Percentiles rank a stretch among this genome's conserved stretches.
Evolutionary conservation across 2,329 filamentous ascomycete genomes (phyloP).

Genomic region (Botryotinia convoluta): DNA sequence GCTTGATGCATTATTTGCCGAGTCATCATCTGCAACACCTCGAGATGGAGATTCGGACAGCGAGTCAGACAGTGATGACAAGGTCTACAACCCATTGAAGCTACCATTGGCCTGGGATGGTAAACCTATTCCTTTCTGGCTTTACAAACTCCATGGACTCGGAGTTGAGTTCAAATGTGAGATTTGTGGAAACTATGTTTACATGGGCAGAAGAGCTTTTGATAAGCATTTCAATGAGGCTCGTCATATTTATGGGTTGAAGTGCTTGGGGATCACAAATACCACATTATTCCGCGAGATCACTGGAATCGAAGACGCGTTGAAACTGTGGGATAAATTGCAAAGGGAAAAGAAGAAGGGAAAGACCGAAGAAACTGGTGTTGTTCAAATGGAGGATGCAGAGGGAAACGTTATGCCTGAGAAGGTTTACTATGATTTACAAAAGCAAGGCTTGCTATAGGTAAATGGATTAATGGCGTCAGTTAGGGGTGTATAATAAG

Average conservation of each 20-base stretch:
- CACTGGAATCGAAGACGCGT: constrained; percentile 83
- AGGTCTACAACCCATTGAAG: constrained; percentile 95
- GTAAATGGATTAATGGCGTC: constrained; percentile 3
- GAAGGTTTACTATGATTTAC: constrained; percentile 94
- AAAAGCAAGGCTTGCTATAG: constrained; percentile 82
- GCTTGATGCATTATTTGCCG: constrained; percentile 77
- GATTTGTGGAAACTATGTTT: constrained; percentile 97
- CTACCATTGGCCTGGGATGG: constrained; percentile 96
- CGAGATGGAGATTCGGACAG: constrained; percentile 54
- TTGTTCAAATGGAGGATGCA: constrained; percentile 98
- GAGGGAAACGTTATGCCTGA: constrained; percentile 99
- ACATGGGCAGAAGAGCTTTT: constrained; percentile 93
- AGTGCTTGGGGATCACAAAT: constrained; percentile 90
- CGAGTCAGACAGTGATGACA: constrained; percentile 75
- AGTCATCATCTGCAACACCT: constrained; percentile 45
- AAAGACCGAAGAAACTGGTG: constrained; percentile 71
- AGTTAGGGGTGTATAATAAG: constrained; percentile 5
- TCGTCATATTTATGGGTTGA: constrained; percentile 87
- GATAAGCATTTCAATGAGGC: constrained; percentile 98
- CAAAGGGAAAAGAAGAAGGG: constrained; percentile 79
- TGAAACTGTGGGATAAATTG: constrained; percentile 90
- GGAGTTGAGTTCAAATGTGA: constrained; percentile 95
- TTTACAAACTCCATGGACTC: constrained; percentile 93
- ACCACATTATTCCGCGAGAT: constrained; percentile 92
- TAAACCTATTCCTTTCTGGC: constrained; percentile 98